Base-by-base conservation (phyloP, 2,329 filamentous ascomycete genomes). In the Tolypocladium tropicale region DNA sequence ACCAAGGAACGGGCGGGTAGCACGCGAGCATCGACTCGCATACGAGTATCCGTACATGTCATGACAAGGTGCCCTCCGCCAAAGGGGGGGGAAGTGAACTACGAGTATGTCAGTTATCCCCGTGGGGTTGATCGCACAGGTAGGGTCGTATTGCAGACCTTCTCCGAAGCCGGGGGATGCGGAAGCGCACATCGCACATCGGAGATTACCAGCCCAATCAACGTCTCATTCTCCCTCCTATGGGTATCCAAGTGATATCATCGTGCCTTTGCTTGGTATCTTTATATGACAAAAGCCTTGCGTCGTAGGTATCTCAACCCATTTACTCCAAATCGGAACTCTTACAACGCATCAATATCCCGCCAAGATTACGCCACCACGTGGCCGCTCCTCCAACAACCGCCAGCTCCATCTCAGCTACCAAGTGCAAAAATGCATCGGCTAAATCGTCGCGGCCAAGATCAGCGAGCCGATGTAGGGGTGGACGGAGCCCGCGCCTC, bases 401-500 rank as follows among this genome's bases (percentile, higher is more conserved):
- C 23, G 12, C 41, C 23, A 46, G 12, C 23, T 18, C 28, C 46
- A 32, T 28, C 14, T 4, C 25, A 25, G 5, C 9, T 23, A 10
- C 10, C 21, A 41, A 9, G 11, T 12, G 18, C 25, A 28, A 48
- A 18, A 12, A 36, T 28, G 1, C 23, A 28, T 14, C 41, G 12
- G 28, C 12, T 11, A 11, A 12, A 39, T 18, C 50, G n/a, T 6
- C 10, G 18, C 34, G 30, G 16, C 30, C 14, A 9, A 7, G 3
- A 12, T 28, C 10, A 37, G 28, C 16, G 51, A 10, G 7, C 5
- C 21, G 51, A 58, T 9, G 37, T 53, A 7, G 63, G 59, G 36
- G 62, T 65, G n/a, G 63, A 63, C 5, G 65, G 61, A 53, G 55
- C 46, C 10, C 52, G 25, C 36, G 62, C 58, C 25, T 59, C 62